Evolutionary conservation across 2,329 filamentous ascomycete species (phyloP).

Genomic region (Chaetomiaceae sp.): DNA sequence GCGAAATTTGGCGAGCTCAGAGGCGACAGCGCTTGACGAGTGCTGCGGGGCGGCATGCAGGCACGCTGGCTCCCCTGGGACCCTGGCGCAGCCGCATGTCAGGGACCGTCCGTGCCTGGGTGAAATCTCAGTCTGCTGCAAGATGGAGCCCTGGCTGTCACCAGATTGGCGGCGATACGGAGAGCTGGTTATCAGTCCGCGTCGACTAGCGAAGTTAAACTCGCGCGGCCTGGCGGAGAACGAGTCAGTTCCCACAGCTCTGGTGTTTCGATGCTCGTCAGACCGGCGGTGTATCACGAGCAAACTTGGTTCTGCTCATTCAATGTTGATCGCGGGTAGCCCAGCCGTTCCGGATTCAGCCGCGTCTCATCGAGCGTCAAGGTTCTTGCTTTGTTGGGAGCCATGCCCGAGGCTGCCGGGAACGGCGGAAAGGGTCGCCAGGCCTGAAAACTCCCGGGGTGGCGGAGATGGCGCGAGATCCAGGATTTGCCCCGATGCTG

Average conservation of each 20-base stretch:
- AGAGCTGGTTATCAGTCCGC: too few species aligned
- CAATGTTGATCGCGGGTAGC: background rate
- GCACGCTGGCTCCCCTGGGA: too few species aligned
- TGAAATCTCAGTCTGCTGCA: too few species aligned
- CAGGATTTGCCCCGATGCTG: conserved; percentile 9
- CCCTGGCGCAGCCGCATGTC: too few species aligned
- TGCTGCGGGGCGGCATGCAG: conserved; percentile 14
- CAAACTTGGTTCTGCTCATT: background rate
- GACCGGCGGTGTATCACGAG: background rate
- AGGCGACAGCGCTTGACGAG: background rate
- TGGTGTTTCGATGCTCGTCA: background rate
- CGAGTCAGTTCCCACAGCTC: too few species aligned
- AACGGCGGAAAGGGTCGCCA: conserved; percentile 1
- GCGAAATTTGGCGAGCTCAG: background rate
- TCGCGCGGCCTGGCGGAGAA: too few species aligned
- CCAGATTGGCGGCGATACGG: too few species aligned
- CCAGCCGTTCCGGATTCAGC: conserved; percentile 12
- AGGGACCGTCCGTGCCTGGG: background rate
- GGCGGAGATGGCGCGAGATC: conserved; percentile 12
- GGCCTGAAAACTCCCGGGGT: conserved; percentile 2
- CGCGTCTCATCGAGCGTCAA: background rate
- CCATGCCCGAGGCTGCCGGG: conserved; percentile 11
- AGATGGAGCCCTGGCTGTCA: too few species aligned
- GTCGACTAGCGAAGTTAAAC: too few species aligned
- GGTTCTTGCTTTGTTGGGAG: conserved; percentile 8